A percentile compares a stretch with the other conserved stretches of the same genome.
Evolutionary conservation across 164 flowering plant species (phyloP).

Genomic region (Santalum album): DNA sequence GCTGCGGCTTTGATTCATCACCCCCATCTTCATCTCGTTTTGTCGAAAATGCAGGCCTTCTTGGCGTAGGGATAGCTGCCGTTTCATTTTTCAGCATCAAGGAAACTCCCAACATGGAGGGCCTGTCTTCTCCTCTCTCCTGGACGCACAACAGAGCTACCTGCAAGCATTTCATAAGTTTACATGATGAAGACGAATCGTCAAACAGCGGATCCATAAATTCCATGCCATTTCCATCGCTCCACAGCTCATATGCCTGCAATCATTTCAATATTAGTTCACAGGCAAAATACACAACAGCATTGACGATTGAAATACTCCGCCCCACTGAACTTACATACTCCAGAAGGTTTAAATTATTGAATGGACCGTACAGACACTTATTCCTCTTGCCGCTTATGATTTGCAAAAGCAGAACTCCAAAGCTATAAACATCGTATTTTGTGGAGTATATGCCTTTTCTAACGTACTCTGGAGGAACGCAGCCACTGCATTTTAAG

Average conservation of each 20-base stretch:
- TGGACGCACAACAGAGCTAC: conserved; percentile 29
- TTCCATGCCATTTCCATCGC: conserved; percentile 15
- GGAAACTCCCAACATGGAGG: conserved; percentile 2
- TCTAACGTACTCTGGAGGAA: conserved; percentile 30
- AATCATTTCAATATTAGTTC: too few relatives aligned
- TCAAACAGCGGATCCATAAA: conserved; percentile 20
- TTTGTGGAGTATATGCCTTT: conserved; percentile 26
- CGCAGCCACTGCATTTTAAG: conserved; percentile 31
- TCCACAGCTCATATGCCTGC: conserved; percentile 27
- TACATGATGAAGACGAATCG: conserved; percentile 16
- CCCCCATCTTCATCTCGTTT: neutral
- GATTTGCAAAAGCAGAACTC: conserved; percentile 28
- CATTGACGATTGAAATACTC: too few relatives aligned
- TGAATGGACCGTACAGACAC: conserved; percentile 5
- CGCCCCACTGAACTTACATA: conserved; percentile 15
- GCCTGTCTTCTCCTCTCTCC: conserved; percentile 22
- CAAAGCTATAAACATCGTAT: conserved; percentile 29
- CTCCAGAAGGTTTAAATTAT: conserved; percentile 15
- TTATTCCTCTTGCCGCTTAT: conserved; percentile 22
- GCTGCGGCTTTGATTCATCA: too few relatives aligned
- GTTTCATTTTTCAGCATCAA: neutral
- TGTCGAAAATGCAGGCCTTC: neutral
- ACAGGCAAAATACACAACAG: too few relatives aligned
- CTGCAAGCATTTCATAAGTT: conserved; percentile 23
- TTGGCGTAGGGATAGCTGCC: neutral